Evolutionary conservation across 306 rosid genomes (phyloP).

Genomic region (Comarum palustre): DNA sequence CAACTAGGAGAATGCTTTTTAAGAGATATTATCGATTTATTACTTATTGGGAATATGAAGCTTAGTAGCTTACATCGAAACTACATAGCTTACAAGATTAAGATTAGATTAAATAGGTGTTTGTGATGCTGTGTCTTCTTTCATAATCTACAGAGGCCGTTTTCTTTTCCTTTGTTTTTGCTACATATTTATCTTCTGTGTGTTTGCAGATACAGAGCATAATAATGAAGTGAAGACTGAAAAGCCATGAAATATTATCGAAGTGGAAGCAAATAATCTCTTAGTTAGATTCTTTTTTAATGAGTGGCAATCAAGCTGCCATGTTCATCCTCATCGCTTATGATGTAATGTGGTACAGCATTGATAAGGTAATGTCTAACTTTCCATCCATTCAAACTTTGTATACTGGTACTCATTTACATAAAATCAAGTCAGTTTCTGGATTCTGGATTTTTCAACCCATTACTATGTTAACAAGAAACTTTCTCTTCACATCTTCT

Average conservation of each 20-base stretch:
- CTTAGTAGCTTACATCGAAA: background rate
- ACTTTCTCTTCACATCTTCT: background rate
- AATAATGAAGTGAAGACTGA: conserved; percentile 6
- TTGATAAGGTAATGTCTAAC: conserved; percentile 2
- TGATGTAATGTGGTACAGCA: background rate
- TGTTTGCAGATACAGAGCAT: conserved; percentile 6
- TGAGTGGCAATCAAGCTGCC: background rate
- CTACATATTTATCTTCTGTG: background rate
- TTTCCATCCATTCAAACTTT: background rate
- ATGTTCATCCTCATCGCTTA: background rate
- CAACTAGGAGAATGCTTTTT: background rate
- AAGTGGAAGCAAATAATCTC: background rate
- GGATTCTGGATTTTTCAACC: conserved; percentile 1
- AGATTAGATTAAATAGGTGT: background rate
- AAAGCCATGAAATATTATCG: background rate
- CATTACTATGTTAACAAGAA: background rate
- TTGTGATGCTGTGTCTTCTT: background rate
- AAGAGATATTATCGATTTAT: background rate
- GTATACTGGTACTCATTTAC: conserved; percentile 1
- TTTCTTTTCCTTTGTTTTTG: background rate
- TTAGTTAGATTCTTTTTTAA: background rate
- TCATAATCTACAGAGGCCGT: background rate
- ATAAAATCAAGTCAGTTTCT: background rate
- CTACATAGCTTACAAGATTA: background rate
- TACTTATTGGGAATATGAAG: too few species aligned